A percentile compares a stretch with the other conserved stretches of the same genome.
These are phyloP conservation scores for Gymnopilus dilepis DNA, from an alignment of 768 basidiomycete species.

Conservation along the genomic window DNA sequence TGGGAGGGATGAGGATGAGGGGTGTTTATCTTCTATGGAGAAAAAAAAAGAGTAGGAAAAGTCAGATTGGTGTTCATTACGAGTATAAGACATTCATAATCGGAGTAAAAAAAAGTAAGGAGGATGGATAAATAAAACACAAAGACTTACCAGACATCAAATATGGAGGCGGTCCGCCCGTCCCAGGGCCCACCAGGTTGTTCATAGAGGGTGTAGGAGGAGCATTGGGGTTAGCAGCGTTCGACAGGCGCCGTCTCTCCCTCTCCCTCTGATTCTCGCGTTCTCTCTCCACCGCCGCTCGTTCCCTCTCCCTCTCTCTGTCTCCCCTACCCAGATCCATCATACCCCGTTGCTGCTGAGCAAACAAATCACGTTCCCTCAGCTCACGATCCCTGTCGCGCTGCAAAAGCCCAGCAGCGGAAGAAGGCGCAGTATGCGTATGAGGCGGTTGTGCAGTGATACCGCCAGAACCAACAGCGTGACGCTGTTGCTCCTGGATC, in stretches of 20 bases:
- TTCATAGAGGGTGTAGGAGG: neutral
- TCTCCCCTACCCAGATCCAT: constrained; percentile 1
- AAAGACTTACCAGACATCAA: constrained; percentile 15
- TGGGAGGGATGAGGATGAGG: neutral
- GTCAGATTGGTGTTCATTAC: too few species aligned
- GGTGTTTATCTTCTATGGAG: constrained; percentile 6
- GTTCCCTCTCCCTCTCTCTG: constrained; percentile 12
- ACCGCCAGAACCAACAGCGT: neutral
- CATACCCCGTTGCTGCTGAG: neutral
- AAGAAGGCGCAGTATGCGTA: neutral
- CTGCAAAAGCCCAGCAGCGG: neutral
- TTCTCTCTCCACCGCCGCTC: constrained; percentile 5
- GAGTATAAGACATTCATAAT: neutral
- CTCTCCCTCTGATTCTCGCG: constrained; percentile 16
- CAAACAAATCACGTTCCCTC: constrained; percentile 13
- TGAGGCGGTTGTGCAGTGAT: neutral
- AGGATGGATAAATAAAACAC: constrained; percentile 1
- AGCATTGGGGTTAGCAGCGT: constrained; percentile 9
- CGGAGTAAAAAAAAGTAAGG: neutral
- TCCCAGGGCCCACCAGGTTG: constrained; percentile 24
- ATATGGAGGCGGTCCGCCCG: constrained; percentile 20
- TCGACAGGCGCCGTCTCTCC: constrained; percentile 10
- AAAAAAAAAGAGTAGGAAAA: neutral
- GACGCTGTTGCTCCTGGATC: constrained; percentile 1
- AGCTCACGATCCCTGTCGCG: neutral